phyloP scores from a whole-genome alignment of 2,329 filamentous ascomycete genomes.

The Sphaerulina vaccinii region DNA sequence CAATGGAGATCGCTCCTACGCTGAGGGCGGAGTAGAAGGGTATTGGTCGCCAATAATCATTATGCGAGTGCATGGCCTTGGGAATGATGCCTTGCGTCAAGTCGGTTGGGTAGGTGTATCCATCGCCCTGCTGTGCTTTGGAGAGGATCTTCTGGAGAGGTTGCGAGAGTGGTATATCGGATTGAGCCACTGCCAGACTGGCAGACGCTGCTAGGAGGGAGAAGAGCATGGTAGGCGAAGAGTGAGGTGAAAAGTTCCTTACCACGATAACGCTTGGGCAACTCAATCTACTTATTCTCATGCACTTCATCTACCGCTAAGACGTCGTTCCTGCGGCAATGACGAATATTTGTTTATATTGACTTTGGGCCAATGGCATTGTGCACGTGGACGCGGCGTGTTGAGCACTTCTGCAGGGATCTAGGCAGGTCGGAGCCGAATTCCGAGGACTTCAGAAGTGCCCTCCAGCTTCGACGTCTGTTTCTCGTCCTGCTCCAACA shows the following conservation, averaged over 20 bases:
- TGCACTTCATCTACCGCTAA: neutral
- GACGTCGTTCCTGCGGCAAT: constrained; percentile 8
- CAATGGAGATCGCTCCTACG: constrained; percentile 57
- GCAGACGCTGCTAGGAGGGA: constrained; percentile 15
- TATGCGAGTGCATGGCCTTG: constrained; percentile 57
- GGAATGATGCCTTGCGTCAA: constrained; percentile 61
- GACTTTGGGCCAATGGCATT: constrained; percentile 9
- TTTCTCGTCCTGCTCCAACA: no score
- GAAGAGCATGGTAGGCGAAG: constrained; percentile 14
- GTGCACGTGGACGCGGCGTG: constrained; percentile 5
- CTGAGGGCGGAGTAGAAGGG: constrained; percentile 55
- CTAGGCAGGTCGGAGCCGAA: no score
- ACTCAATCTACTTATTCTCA: neutral
- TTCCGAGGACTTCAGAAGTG: no score
- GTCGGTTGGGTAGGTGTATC: constrained; percentile 61
- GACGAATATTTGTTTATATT: constrained; percentile 2
- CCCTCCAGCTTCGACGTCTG: no score
- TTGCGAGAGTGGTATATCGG: constrained; percentile 43
- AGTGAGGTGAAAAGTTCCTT: neutral
- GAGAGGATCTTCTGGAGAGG: constrained; percentile 56
- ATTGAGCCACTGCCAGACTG: constrained; percentile 26
- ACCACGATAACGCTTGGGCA: neutral
- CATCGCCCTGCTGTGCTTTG: constrained; percentile 52
- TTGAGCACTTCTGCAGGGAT: no score
- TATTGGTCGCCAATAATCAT: constrained; percentile 57